Conservation (phyloP, 2,329 filamentous ascomycete genomes). For the Aspergillus japonicus region DNA sequence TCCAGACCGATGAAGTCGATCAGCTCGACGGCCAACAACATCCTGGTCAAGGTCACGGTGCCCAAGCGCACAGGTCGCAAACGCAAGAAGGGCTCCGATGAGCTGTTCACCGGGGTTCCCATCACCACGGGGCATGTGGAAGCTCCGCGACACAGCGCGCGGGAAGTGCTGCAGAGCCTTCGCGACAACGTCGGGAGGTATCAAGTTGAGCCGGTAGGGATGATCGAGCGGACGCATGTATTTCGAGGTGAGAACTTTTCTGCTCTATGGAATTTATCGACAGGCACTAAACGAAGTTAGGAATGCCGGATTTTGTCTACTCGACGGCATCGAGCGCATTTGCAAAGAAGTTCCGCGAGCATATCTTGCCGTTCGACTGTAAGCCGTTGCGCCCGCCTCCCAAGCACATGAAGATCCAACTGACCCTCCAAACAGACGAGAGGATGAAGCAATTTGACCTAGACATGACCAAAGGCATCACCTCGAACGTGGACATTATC, state of each 20-base stretch:
- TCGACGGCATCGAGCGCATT: slow-evolving; percentile 67
- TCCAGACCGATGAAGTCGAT: slow-evolving; percentile 76
- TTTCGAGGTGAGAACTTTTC: slow-evolving; percentile 62
- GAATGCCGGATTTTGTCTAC: slow-evolving; percentile 83
- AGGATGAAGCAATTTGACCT: slow-evolving; percentile 67
- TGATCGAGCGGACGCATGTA: slow-evolving; percentile 76
- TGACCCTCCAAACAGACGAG: slow-evolving; percentile 42
- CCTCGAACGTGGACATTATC: slow-evolving; percentile 66
- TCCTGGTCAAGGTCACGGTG: slow-evolving; percentile 81
- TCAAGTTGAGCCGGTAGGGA: slow-evolving; percentile 66
- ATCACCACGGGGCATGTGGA: slow-evolving; percentile 27
- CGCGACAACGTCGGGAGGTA: slow-evolving; percentile 70
- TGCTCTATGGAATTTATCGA: background rate
- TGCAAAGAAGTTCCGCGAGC: slow-evolving; percentile 67
- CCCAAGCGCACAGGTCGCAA: slow-evolving; percentile 84
- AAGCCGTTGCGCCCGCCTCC: slow-evolving; percentile 23
- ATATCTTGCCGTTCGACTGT: slow-evolving; percentile 72
- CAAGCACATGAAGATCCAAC: background rate
- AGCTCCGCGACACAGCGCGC: slow-evolving; percentile 24
- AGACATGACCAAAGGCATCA: slow-evolving; percentile 59
- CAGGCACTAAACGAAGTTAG: slow-evolving; percentile 34
- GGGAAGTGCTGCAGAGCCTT: slow-evolving; percentile 50
- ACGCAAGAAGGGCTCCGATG: slow-evolving; percentile 73
- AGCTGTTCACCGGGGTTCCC: slow-evolving; percentile 57
- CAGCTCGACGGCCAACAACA: slow-evolving; percentile 73